Base-by-base conservation (phyloP, 176 grass and related monocot genomes). In the Phoenix roebelenii region DNA sequence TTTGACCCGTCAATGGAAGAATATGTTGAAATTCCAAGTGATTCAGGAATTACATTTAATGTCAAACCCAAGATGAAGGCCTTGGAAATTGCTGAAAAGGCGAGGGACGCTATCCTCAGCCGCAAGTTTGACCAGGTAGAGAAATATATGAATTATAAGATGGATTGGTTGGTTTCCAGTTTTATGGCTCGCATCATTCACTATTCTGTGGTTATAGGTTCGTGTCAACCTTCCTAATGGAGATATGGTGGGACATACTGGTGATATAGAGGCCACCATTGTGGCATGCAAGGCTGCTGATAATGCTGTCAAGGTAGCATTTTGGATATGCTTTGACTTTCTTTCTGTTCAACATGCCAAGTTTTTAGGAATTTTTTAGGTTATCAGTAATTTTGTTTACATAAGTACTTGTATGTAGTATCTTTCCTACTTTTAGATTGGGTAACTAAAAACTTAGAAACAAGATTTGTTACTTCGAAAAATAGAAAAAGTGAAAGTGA, bases 201-300 rank as follows among this genome's bases (percentile, higher is more conserved):
- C 23, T 26, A 24, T 9, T 55, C 24, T 65, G 3, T 75, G 78
- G n/a, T 54, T 72, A 16, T 65, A 98, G 93, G 81, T 98, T 52
- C 93, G 87, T 76, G 85, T 98, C 49, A 98, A 98, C 77, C 61
- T 98, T 44, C 93, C 93, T 29, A 98, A 98, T 61, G 25, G 93
- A 72, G 93, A 98, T 58, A 98, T 98, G 93, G 93, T 98, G 29
- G 93, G 93, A 32, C 93, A 98, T 76, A 98, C 93, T 1, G 93
- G 93, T 82, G 93, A 98, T 60, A 98, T 98, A 32, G 93, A 98
- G 62, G 93, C 93, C 29, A 98, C 87, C 1, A 72, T 98, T 35
- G 87, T 98, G 64, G 93, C 78, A 61, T 98, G 93, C 77, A 92
- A 91, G 70, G 93, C 73, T 73, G 84, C 93, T 29, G 93, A 98